These are phyloP conservation scores for Isochrysis galbana DNA, from an alignment of 78 protist genomes.

Conservation along the genomic window DNA sequence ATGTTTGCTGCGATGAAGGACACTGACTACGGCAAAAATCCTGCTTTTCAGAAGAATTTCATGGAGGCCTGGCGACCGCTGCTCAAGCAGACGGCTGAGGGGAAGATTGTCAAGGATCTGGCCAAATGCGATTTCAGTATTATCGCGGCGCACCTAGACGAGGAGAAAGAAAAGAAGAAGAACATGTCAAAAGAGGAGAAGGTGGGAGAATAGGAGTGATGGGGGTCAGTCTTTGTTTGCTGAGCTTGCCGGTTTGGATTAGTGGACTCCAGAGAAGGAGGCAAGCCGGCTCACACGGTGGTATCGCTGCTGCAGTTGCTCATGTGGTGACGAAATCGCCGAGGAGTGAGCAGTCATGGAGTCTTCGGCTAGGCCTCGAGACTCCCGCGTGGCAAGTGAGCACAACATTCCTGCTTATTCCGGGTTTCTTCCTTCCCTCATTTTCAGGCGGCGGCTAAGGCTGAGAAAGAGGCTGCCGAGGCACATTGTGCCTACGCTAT, in stretches of 20 bases:
- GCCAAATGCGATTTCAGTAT: not conserved
- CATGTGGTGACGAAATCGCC: no score
- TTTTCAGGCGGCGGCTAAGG: conserved; percentile 40
- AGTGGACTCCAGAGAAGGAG: no score
- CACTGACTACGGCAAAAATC: conserved; percentile 80
- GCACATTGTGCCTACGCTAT: conserved; percentile 76
- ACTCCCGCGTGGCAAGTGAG: no score
- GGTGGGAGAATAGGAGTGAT: no score
- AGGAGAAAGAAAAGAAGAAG: not conserved
- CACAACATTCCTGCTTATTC: no score
- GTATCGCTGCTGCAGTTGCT: no score
- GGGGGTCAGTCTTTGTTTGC: no score
- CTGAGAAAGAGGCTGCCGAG: conserved; percentile 59
- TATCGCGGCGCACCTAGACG: not conserved
- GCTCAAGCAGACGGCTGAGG: conserved; percentile 66
- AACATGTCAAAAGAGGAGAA: not conserved
- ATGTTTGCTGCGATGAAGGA: conserved; percentile 81
- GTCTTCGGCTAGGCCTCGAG: no score
- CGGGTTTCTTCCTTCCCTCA: no score
- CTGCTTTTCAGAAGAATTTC: conserved; percentile 82
- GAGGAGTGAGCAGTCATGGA: no score
- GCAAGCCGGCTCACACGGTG: no score
- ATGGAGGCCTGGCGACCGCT: conserved; percentile 58
- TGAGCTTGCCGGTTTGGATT: no score
- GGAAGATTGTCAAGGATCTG: conserved; percentile 54